These are phyloP conservation scores for Metschnikowia sp. DNA, from an alignment of 805 yeast species.

Conservation along the genomic window DNA sequence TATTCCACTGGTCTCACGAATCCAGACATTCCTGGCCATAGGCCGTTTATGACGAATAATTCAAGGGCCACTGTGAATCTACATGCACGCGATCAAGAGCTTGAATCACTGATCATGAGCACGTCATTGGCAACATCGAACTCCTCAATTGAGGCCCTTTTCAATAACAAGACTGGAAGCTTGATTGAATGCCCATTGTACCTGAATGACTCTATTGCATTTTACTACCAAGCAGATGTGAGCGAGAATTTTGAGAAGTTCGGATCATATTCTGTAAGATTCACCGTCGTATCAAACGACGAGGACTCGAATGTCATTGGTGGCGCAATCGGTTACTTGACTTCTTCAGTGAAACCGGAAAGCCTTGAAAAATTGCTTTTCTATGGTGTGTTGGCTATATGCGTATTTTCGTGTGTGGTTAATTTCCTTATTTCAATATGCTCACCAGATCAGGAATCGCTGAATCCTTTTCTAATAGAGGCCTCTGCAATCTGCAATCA, in stretches of 20 bases:
- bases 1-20: constrained; percentile 1
- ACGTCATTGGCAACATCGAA: constrained; percentile 14
- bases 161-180: constrained; percentile 25
- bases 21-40: constrained; percentile 1
- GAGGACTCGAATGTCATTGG: constrained; percentile 37
- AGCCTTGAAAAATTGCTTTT: constrained; percentile 34
- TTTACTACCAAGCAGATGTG: constrained; percentile 40
- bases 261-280: constrained; percentile 44
- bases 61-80: neutral
- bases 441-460: constrained; percentile 59
- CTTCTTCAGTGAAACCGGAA: constrained; percentile 38
- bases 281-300: constrained; percentile 42
- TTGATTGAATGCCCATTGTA: constrained; percentile 36
- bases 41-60: neutral
- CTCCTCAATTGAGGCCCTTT: constrained; percentile 19
- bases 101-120: neutral
- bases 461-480: constrained; percentile 46
- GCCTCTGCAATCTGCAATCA: constrained; percentile 62
- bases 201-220: constrained; percentile 32
- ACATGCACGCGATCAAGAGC: too few species aligned
- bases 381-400: constrained; percentile 35
- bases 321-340: constrained; percentile 46
- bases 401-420: constrained; percentile 39
- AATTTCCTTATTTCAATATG: constrained; percentile 40
- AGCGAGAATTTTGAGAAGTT: constrained; percentile 36